Percentiles rank a stretch among this genome's conserved stretches.
Conservation (phyloP, 441 rosid species). For the Adansonia grandidieri region DNA sequence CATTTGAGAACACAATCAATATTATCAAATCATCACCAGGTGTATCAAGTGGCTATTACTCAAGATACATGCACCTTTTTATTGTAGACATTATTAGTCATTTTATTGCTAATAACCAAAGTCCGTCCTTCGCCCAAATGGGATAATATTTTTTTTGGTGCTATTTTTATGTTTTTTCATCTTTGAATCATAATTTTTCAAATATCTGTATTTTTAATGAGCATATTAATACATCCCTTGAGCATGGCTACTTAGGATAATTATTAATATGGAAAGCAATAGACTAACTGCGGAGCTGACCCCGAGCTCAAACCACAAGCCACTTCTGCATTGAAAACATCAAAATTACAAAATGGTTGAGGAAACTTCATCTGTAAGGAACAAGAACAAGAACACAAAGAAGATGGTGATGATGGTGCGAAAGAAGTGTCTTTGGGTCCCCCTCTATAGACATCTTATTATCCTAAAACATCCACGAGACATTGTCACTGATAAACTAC, state of each 20-base stretch:
- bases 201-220: too few relatives aligned
- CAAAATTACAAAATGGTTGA: neutral
- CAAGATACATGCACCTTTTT: too few relatives aligned
- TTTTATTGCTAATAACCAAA: too few relatives aligned
- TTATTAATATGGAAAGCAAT: slow-evolving; percentile 40
- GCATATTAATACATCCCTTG: slow-evolving; percentile 45
- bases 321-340: neutral
- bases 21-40: too few relatives aligned
- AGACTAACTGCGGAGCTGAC: slow-evolving; percentile 66
- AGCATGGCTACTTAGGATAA: slow-evolving; percentile 13
- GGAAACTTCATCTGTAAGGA: neutral
- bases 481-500: slow-evolving; percentile 41
- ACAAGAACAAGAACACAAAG: neutral
- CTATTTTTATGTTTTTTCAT: neutral
- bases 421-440: slow-evolving; percentile 52
- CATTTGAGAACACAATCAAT: too few relatives aligned
- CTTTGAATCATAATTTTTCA: neutral
- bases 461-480: slow-evolving; percentile 52
- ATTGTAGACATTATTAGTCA: too few relatives aligned
- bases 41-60: too few relatives aligned
- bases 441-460: slow-evolving; percentile 58
- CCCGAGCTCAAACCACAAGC: slow-evolving; percentile 36
- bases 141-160: too few relatives aligned
- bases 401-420: neutral
- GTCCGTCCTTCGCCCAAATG: too few relatives aligned